Evolutionary conservation across 2,329 filamentous ascomycete genomes (phyloP).

Genomic region (Aspergillus aculeatus): DNA sequence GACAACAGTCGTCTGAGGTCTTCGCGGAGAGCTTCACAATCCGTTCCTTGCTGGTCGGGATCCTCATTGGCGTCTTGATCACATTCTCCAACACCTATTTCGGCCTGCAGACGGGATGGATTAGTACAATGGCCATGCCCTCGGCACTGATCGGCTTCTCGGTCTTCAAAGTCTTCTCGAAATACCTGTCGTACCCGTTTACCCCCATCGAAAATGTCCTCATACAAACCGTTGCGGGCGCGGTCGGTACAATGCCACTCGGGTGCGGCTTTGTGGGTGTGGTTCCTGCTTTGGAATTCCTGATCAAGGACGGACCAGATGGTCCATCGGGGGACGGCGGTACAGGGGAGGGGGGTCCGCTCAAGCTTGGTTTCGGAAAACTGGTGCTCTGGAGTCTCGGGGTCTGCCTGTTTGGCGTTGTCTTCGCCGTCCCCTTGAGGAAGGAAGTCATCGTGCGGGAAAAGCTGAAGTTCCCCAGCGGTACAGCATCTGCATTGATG

Average conservation of each 20-base stretch:
- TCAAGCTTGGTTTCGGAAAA: constrained; percentile 70
- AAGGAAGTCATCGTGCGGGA: constrained; percentile 91
- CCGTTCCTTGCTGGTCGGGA: constrained; percentile 74
- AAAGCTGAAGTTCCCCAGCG: constrained; percentile 89
- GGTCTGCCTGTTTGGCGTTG: constrained; percentile 92
- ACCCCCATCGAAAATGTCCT: constrained; percentile 95
- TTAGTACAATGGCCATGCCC: constrained; percentile 93
- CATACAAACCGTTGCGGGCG: constrained; percentile 91
- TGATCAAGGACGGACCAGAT: constrained; percentile 74
- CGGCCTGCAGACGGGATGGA: constrained; percentile 85
- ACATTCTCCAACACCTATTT: constrained; percentile 99
- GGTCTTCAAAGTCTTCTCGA: constrained; percentile 77
- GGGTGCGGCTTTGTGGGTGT: constrained; percentile 96
- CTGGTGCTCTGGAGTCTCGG: constrained; percentile 88
- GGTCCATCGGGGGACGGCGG: constrained; percentile 71
- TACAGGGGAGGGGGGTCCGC: constrained; percentile 72
- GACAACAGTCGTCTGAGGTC: constrained; percentile 16
- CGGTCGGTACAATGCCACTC: constrained; percentile 93
- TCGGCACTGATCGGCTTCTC: constrained; percentile 92
- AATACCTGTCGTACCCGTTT: constrained; percentile 75
- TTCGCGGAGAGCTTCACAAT: constrained; percentile 70
- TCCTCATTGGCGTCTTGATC: constrained; percentile 83
- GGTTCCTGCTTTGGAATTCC: constrained; percentile 85
- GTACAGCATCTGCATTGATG: constrained; percentile 90
- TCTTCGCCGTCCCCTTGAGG: constrained; percentile 89